phyloP scores from a whole-genome alignment of 139 green algal species.

The Ettlia oleoabundans region DNA sequence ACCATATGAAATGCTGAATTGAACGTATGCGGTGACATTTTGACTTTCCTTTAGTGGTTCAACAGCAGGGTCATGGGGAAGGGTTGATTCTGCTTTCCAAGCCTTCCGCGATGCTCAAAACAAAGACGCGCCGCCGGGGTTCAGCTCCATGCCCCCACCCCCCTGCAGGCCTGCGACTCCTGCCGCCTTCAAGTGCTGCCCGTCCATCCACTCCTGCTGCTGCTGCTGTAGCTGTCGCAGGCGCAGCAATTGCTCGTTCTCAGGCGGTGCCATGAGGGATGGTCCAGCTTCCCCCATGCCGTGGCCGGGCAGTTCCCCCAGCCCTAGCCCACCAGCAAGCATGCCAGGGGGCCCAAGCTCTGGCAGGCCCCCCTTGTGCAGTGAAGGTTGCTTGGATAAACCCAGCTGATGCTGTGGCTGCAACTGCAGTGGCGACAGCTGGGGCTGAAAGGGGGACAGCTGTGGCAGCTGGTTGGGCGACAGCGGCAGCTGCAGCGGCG shows the following conservation, averaged over 20 bases:
- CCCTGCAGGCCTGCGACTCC: background rate
- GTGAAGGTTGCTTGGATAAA: background rate
- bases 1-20: too few relatives aligned
- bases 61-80: too few relatives aligned
- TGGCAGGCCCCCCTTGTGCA: too few relatives aligned
- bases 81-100: too few relatives aligned
- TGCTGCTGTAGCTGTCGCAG: constrained; percentile 11
- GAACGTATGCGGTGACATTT: too few relatives aligned
- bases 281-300: background rate
- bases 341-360: background rate
- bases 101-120: too few relatives aligned
- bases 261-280: background rate
- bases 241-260: constrained; percentile 1
- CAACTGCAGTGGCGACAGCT: too few relatives aligned
- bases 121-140: too few relatives aligned
- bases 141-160: background rate
- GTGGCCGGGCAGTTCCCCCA: background rate
- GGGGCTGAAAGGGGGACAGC: too few relatives aligned
- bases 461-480: too few relatives aligned
- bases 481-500: too few relatives aligned
- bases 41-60: too few relatives aligned
- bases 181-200: constrained; percentile 7
- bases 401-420: background rate
- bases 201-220: constrained; percentile 26
- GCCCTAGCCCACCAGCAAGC: background rate